Evolutionary conservation across 768 basidiomycete genomes (phyloP).

Genomic region (Favolaschia claudopus): DNA sequence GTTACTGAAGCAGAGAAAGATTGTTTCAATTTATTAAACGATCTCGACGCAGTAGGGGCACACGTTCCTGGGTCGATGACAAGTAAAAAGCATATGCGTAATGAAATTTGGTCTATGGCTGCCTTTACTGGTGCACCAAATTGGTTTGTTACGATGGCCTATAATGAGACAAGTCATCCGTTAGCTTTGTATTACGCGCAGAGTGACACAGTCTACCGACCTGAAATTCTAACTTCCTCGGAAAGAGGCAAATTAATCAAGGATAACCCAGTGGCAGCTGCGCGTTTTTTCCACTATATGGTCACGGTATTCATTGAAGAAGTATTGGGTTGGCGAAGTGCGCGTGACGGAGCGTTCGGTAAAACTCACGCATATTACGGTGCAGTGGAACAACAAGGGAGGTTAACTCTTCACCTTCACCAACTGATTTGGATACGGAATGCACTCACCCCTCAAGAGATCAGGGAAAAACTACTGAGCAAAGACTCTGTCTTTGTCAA

Average conservation of each 20-base stretch:
- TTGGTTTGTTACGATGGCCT: slow-evolving; percentile 45
- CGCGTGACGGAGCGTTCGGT: slow-evolving; percentile 21
- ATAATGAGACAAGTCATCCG: slow-evolving; percentile 38
- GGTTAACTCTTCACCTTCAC: slow-evolving; percentile 37
- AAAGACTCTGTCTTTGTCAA: not conserved
- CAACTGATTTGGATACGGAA: slow-evolving; percentile 33
- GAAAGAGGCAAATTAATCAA: not conserved
- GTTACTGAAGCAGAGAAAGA: slow-evolving; percentile 39
- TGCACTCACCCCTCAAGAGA: slow-evolving; percentile 25
- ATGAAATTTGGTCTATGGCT: slow-evolving; percentile 42
- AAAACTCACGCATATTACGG: slow-evolving; percentile 35
- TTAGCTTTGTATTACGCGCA: slow-evolving; percentile 42
- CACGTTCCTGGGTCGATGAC: slow-evolving; percentile 37
- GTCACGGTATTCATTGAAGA: slow-evolving; percentile 25
- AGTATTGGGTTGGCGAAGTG: slow-evolving; percentile 3
- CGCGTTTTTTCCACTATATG: slow-evolving; percentile 31
- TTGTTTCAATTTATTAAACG: slow-evolving; percentile 42
- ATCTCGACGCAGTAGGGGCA: slow-evolving; percentile 43
- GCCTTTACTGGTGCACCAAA: slow-evolving; percentile 33
- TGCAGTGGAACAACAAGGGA: slow-evolving; percentile 38
- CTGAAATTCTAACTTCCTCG: slow-evolving; percentile 1
- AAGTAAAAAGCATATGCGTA: slow-evolving; percentile 36
- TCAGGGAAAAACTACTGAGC: slow-evolving; percentile 12
- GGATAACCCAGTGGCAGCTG: slow-evolving; percentile 26
- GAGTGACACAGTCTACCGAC: slow-evolving; percentile 28